Conservation (phyloP, 768 basidiomycete genomes). For the Termitomyces sp. region DNA sequence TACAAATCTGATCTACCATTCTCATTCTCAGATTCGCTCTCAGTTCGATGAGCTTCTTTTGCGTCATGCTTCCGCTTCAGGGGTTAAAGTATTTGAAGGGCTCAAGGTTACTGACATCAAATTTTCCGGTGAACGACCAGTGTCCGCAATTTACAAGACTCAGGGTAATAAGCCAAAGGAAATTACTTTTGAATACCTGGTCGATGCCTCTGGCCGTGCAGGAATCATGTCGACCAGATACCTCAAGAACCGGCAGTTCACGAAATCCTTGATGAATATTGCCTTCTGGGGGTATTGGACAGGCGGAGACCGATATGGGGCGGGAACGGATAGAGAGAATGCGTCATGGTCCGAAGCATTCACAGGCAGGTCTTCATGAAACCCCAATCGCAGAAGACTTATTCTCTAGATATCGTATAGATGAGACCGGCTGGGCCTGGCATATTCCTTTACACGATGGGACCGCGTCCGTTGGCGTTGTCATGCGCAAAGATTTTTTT, state of each 20-base stretch:
- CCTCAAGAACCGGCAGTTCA: constrained; percentile 51
- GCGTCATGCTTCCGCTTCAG: constrained; percentile 44
- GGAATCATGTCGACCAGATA: constrained; percentile 61
- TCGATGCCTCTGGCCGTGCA: constrained; percentile 59
- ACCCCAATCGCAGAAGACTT: neutral
- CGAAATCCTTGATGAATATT: constrained; percentile 49
- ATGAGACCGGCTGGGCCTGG: constrained; percentile 56
- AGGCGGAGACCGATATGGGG: constrained; percentile 38
- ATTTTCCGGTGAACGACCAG: constrained; percentile 28
- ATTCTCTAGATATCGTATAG: constrained; percentile 18
- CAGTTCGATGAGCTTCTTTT: constrained; percentile 59
- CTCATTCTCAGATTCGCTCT: constrained; percentile 42
- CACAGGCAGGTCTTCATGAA: constrained; percentile 31
- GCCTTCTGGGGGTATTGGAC: constrained; percentile 71
- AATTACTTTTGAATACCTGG: constrained; percentile 54
- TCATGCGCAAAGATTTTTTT: constrained; percentile 36
- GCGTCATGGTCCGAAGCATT: constrained; percentile 54
- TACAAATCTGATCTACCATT: neutral
- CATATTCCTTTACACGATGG: constrained; percentile 50
- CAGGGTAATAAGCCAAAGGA: constrained; percentile 26
- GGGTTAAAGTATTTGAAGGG: constrained; percentile 46
- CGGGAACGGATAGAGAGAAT: constrained; percentile 37
- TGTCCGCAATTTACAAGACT: neutral
- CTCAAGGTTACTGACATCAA: constrained; percentile 40
- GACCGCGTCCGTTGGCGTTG: constrained; percentile 46